Conservation (phyloP, 148 eudicot genomes). For the Rhododendron henanense region DNA sequence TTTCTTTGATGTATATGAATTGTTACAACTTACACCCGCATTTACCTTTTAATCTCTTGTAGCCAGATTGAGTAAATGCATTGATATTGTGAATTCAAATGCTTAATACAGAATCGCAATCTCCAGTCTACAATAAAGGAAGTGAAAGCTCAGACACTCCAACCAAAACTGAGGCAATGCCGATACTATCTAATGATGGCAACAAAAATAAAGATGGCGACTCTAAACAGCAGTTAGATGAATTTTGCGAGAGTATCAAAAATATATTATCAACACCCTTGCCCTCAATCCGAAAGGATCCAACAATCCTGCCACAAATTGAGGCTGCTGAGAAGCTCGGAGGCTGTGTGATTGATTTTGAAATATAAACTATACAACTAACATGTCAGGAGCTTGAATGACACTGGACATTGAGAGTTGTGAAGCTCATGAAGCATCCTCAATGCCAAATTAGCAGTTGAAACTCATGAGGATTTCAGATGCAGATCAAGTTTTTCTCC, state of each 20-base stretch:
- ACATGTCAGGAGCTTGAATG: neutral
- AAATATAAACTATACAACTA: slow-evolving; percentile 9
- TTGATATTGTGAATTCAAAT: neutral
- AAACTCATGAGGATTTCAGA: neutral
- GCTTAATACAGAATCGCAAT: slow-evolving; percentile 14
- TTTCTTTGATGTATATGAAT: neutral
- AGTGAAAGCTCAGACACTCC: slow-evolving; percentile 6
- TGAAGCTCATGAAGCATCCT: neutral
- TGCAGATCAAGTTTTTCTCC: neutral
- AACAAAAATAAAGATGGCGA: neutral
- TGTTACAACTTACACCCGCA: neutral
- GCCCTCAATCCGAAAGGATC: slow-evolving; percentile 1
- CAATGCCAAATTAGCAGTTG: neutral
- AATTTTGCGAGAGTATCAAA: neutral
- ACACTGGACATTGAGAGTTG: neutral
- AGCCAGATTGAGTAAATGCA: neutral
- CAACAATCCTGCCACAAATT: slow-evolving; percentile 12
- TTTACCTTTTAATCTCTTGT: neutral
- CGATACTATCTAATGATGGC: neutral
- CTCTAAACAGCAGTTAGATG: neutral
- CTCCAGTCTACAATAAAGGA: neutral
- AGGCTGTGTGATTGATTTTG: slow-evolving; percentile 17
- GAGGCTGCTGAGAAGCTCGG: slow-evolving; percentile 27
- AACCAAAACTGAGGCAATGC: slow-evolving; percentile 9
- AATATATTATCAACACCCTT: neutral